Percentiles rank a stretch among this genome's conserved stretches.
phyloP scores from a whole-genome alignment of 371 early-diverging fungal genomes.

The Synchytrium microbalum region DNA sequence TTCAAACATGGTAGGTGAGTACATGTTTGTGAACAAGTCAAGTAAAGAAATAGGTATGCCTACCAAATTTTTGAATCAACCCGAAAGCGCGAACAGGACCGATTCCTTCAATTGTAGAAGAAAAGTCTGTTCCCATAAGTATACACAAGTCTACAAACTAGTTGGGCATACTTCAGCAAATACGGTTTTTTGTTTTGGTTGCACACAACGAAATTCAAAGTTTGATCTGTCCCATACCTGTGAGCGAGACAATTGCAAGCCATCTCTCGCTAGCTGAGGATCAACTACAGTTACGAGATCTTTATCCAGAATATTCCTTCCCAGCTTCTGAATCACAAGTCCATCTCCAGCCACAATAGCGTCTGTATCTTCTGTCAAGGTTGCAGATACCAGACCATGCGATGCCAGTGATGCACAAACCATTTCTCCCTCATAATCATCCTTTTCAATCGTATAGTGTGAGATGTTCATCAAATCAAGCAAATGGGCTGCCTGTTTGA shows the following conservation, averaged over 20 bases:
- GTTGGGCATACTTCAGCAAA: background rate
- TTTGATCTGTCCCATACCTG: too few relatives aligned
- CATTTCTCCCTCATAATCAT: constrained; percentile 9
- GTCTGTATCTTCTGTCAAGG: constrained; percentile 12
- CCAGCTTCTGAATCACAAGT: constrained; percentile 1
- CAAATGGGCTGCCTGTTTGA: background rate
- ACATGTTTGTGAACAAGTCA: background rate
- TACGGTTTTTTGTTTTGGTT: background rate
- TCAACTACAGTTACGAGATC: background rate
- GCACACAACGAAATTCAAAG: background rate
- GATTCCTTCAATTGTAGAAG: constrained; percentile 1
- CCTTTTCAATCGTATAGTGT: background rate
- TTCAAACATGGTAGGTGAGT: too few relatives aligned
- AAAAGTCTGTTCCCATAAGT: constrained; percentile 11
- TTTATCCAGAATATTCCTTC: background rate
- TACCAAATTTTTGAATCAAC: constrained; percentile 1
- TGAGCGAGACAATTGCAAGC: background rate
- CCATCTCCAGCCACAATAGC: constrained; percentile 4
- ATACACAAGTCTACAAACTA: constrained; percentile 14
- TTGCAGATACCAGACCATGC: constrained; percentile 8
- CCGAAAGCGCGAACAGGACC: constrained; percentile 4
- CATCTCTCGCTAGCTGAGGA: background rate
- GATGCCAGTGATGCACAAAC: constrained; percentile 8
- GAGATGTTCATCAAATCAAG: background rate
- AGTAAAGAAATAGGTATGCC: background rate